These are phyloP conservation scores for Neofusicoccum parvum DNA, from an alignment of 2,329 filamentous ascomycete genomes.

Conservation along the genomic window DNA sequence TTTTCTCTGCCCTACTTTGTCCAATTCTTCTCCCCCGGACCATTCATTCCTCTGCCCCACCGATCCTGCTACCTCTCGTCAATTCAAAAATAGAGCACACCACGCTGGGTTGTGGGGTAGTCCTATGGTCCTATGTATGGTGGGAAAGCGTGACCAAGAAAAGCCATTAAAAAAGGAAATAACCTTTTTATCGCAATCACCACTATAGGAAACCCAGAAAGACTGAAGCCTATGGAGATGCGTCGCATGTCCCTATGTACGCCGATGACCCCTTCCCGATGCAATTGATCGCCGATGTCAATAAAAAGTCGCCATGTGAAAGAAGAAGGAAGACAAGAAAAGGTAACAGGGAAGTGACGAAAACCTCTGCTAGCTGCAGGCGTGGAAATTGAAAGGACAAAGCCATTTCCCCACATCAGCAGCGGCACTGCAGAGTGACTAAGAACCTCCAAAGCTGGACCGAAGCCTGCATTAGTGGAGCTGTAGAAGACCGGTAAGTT, in stretches of 20 bases:
- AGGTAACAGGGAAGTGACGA: background rate
- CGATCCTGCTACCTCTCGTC: background rate
- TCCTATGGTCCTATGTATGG: background rate
- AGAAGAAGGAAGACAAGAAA: background rate
- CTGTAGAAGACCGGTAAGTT: background rate
- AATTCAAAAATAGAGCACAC: background rate
- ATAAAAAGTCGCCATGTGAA: background rate
- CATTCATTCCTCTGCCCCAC: background rate
- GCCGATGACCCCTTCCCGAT: constrained; percentile 6
- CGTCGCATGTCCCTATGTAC: background rate
- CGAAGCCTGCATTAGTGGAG: background rate
- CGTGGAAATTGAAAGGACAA: background rate
- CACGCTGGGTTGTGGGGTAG: background rate
- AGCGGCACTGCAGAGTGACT: background rate
- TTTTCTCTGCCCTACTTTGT: background rate
- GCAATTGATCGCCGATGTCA: background rate
- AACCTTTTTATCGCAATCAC: background rate
- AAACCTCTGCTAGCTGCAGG: background rate
- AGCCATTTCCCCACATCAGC: background rate
- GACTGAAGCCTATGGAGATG: background rate
- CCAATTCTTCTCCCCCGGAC: background rate
- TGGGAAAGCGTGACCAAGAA: background rate
- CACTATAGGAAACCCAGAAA: background rate
- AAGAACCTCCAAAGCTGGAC: background rate
- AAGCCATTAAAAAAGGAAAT: background rate